Base-by-base conservation (phyloP, 2,329 filamentous ascomycete genomes). In the Fusarium guadeloupense region DNA sequence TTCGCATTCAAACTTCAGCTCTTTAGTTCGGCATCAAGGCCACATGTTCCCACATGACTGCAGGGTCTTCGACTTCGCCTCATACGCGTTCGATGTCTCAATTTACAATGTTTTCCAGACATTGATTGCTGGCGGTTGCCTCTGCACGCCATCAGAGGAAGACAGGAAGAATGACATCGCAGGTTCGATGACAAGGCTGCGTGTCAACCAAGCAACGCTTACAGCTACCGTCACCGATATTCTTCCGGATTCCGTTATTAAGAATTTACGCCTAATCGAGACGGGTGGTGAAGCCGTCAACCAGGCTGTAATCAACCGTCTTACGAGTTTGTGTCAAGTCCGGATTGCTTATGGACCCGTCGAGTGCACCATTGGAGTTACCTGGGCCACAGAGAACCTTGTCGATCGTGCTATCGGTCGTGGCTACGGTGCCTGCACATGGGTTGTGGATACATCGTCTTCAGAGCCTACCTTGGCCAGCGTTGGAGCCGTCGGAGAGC, bases 381-480 rank as follows among this genome's bases (percentile, higher is more conserved):
- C 45, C 3, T 23, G 19, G 26, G 17, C 9, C 9, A 35, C 42
- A 0, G 43, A 61, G 0, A 43, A 28, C 10, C 26, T 28, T 12
- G 9, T 28, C 7, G 26, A 28, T 28, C 26, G 26, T 28, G 26
- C 26, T 28, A 56, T 56, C 4, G 49, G 51, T 9, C 33, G 19
- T 9, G 55, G 46, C 3, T 30, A 37, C 0, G 59, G 59, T 2
- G n/a, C 26, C 1, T 26, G 43, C 1, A 28, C 55, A 1, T 69
- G 68, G 69, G 53, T 71, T 5, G 59, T 69, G 4, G 42, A 55
- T 30, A 41, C 66, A 1, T 31, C 55, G 9, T 30, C 67, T 23
- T 12, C 26, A 2, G 62, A 62, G 20, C 25, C 71, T 13, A 21
- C 10, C 2, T 41, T 71, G 0, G 45, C 66, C 0, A 59, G 69